Percentiles rank a stretch among this genome's conserved stretches.
phyloP scores from a whole-genome alignment of 768 basidiomycete genomes.

The Termitomyces sp. region DNA sequence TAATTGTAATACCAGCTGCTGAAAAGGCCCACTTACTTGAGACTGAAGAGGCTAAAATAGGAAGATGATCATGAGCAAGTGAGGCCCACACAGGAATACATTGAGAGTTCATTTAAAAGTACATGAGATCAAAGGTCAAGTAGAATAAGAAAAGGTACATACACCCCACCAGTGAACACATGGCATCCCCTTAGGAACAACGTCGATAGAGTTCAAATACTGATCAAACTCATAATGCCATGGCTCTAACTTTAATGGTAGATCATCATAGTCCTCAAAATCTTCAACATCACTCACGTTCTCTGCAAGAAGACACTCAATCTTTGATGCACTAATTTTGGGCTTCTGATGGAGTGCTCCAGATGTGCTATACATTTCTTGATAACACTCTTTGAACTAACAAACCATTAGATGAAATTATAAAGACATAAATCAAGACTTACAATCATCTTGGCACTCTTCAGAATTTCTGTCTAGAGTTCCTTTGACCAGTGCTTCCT shows the following conservation, averaged over 20 bases:
- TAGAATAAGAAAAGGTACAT: not conserved
- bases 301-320: not conserved
- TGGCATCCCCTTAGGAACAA: not conserved
- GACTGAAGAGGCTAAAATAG: not conserved
- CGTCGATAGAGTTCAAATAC: not conserved
- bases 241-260: not conserved
- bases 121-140: not conserved
- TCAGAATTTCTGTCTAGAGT: no score
- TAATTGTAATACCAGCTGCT: slow-evolving; percentile 1
- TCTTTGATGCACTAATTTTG: not conserved
- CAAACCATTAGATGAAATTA: no score
- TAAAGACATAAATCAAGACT: not conserved
- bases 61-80: not conserved
- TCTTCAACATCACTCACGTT: not conserved
- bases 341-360: not conserved
- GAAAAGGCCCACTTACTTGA: not conserved
- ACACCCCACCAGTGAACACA: not conserved
- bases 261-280: not conserved
- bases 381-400: not conserved
- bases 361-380: not conserved
- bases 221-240: not conserved
- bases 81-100: not conserved
- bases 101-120: not conserved
- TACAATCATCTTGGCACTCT: not conserved
- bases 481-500: not conserved